phyloP scores from a whole-genome alignment of 495 filamentous ascomycete genomes.

The Astrothelium macrocarpum region DNA sequence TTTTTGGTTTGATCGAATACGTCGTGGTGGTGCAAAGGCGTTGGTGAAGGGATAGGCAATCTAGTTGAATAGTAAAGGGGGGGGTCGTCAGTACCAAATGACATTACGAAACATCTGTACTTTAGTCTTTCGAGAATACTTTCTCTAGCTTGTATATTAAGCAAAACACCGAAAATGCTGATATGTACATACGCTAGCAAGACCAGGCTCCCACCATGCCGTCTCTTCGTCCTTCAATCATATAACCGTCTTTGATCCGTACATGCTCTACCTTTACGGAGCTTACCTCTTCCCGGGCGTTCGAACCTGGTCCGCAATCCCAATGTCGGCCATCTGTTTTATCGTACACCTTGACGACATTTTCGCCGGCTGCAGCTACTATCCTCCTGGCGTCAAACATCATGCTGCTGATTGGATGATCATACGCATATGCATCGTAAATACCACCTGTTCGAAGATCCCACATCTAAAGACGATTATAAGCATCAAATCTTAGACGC shows the following conservation, averaged over 20 bases:
- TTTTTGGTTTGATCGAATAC: background rate
- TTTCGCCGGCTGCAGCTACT: conserved; percentile 80
- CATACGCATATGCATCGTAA: conserved; percentile 92
- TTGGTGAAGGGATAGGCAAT: background rate
- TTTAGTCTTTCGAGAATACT: background rate
- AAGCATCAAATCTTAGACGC: background rate
- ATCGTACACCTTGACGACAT: conserved; percentile 94
- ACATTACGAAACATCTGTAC: background rate
- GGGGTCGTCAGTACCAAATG: background rate
- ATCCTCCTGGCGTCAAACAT: conserved; percentile 93
- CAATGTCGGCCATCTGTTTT: conserved; percentile 92
- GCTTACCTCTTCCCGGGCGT: conserved; percentile 43
- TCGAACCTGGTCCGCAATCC: conserved; percentile 84
- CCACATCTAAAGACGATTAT: conserved; percentile 64
- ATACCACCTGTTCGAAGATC: conserved; percentile 95
- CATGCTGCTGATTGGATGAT: conserved; percentile 89
- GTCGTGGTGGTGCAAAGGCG: background rate
- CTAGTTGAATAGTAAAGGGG: background rate
- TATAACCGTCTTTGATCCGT: conserved; percentile 85
- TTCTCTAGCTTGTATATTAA: background rate
- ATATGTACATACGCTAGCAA: conserved; percentile 42
- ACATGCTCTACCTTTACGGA: conserved; percentile 68
- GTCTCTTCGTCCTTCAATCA: conserved; percentile 81
- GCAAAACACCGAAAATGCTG: background rate
- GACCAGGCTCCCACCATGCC: conserved; percentile 89